Percentiles rank a stretch among this genome's conserved stretches.
Conservation (phyloP, 345 rosid genomes). For the Salix udensis region DNA sequence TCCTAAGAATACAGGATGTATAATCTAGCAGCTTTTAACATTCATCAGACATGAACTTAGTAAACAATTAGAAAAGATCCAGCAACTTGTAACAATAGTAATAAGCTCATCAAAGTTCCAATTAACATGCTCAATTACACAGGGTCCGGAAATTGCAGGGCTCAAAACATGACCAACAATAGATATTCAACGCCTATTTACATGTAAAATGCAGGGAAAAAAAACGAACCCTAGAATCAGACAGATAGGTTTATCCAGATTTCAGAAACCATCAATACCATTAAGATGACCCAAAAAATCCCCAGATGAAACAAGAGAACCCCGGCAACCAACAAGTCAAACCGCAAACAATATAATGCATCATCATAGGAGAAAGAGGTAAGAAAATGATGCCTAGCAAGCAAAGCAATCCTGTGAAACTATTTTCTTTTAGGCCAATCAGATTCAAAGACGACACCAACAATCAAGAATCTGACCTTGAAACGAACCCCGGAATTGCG, state of each 20-base stretch:
- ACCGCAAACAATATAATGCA: neutral
- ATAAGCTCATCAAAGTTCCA: neutral
- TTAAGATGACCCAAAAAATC: neutral
- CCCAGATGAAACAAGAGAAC: neutral
- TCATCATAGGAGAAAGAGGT: neutral
- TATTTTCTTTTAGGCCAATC: too few species aligned
- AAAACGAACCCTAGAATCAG: neutral
- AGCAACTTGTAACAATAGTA: neutral
- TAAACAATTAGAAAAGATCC: neutral
- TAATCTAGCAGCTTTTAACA: neutral
- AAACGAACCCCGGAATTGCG: neutral
- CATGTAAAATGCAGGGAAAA: neutral
- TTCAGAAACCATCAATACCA: neutral
- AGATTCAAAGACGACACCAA: neutral
- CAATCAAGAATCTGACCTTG: neutral
- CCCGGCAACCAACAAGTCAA: neutral
- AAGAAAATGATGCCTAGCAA: neutral
- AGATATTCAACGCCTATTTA: neutral
- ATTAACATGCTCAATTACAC: neutral
- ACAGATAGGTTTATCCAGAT: neutral
- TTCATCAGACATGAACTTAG: neutral
- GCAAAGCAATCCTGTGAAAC: neutral
- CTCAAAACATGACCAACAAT: neutral
- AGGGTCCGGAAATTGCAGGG: neutral
- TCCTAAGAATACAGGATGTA: neutral